phyloP scores from a whole-genome alignment of 2,329 filamentous ascomycete genomes.

The Coniochaeta sp. region DNA sequence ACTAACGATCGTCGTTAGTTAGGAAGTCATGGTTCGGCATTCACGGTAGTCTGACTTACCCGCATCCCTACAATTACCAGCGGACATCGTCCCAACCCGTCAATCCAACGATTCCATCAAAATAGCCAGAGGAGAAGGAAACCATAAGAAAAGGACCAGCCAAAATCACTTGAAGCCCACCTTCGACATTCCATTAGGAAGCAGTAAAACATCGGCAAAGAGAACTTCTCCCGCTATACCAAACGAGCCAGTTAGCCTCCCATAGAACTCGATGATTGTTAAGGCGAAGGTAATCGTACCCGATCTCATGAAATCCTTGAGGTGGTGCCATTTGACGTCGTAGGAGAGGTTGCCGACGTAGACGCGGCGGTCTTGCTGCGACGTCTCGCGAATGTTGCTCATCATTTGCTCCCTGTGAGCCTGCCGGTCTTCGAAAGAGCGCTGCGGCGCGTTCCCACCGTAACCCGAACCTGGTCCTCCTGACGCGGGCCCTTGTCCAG shows the following conservation, averaged over 20 bases:
- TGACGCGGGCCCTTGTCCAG: conserved; percentile 58
- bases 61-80: conserved; percentile 97
- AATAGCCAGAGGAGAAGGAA: conserved; percentile 40
- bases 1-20: conserved; percentile 40
- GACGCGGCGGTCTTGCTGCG: conserved; percentile 97
- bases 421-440: conserved; percentile 76
- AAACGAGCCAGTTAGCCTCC: conserved; percentile 1
- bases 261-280: conserved; percentile 5
- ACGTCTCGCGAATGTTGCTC: conserved; percentile 85
- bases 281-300: conserved; percentile 50
- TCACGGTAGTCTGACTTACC: conserved; percentile 54
- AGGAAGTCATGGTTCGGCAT: conserved; percentile 14
- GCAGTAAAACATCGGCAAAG: conserved; percentile 97
- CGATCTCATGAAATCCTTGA: conserved; percentile 99
- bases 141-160: conserved; percentile 65
- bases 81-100: conserved; percentile 93
- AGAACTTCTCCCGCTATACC: conserved; percentile 89
- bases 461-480: conserved; percentile 64
- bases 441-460: conserved; percentile 47
- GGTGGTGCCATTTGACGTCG: conserved; percentile 99
- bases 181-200: conserved; percentile 99
- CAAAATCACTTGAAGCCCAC: conserved; percentile 90
- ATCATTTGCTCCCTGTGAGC: conserved; percentile 92
- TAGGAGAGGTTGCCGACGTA: conserved; percentile 99
- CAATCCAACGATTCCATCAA: conserved; percentile 96